Conservation (phyloP, 805 yeast species). For the Myxozyma mucilagina region DNA sequence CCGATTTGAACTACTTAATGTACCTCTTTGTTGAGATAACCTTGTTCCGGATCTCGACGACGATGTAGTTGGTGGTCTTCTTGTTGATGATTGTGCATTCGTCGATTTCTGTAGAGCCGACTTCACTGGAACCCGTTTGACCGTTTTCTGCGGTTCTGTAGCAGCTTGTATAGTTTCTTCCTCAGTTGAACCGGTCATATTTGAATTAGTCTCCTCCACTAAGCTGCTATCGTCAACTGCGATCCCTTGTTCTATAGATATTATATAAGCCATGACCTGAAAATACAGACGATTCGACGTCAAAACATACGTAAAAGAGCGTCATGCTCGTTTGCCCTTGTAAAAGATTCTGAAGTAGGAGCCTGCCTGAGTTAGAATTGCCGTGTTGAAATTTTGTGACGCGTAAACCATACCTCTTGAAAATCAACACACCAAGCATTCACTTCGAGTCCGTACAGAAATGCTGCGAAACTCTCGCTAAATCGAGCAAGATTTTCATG, state of each 20-base stretch:
- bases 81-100: background rate
- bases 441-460: constrained; percentile 75
- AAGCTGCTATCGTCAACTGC: background rate
- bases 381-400: too few species aligned
- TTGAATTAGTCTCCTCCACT: background rate
- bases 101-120: background rate
- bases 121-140: constrained; percentile 2
- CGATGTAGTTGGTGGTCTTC: background rate
- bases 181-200: background rate
- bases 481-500: constrained; percentile 64
- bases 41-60: background rate
- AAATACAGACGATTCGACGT: background rate
- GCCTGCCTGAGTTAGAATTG: constrained; percentile 11
- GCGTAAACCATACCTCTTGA: constrained; percentile 32
- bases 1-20: constrained; percentile 6
- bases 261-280: background rate
- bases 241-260: background rate
- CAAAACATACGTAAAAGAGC: constrained; percentile 8
- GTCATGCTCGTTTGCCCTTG: constrained; percentile 15
- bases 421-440: constrained; percentile 89
- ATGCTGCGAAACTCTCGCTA: constrained; percentile 76
- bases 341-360: constrained; percentile 25
- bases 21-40: background rate
- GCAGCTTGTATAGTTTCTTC: background rate
- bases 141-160: background rate